Evolutionary conservation across 345 rosid genomes (phyloP), one percentile per base, ranked within the genome.

Genomic region (Capsella bursapastoris): DNA sequence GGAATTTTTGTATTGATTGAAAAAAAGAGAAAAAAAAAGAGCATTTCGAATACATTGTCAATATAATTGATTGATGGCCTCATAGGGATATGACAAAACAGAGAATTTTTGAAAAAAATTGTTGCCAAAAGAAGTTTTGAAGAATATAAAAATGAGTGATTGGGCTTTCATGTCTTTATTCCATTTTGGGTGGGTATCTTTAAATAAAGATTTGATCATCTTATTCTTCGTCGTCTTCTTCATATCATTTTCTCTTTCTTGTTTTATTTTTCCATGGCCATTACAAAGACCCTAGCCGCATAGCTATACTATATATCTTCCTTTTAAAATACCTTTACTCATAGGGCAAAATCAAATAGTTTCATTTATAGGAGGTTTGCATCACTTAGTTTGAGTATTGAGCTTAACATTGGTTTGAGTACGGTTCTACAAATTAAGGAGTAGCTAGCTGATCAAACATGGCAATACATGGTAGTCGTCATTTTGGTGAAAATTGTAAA

Each of bases 161-260:
- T 52, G 69, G 74, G 70, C 34, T 34, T 51, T 68, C 57, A 52
- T 31, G 50, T 52, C 74, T 68, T 68, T 75, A 68, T 75, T 75
- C 79, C 73, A 68, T 43, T 52, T 68, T 75, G 57, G 74, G 79
- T 75, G 79, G 74, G 79, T 52, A 75, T 68, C 64, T 75, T 75
- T 68, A n/a, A 22, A 45, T 57, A 28, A 43, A 75, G 57, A 31
- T 60, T 41, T 52, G 29, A 68, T 68, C 64, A 40, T 68, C 51
- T 59, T 25, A 15, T 63, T 65, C 14, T 29, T 64, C 22, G 34
- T 53, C 15, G 4, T 65, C 49, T 57, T 72, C 38, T 53, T n/a
- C 12, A 22, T 25, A 12, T 53, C 12, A 12, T 22, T 22, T 6
- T 12, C 16, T 10, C 8, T 9, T 62, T 10, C 6, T 49, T 71